These are phyloP conservation scores for Venturia nashicola DNA, from an alignment of 2,329 filamentous ascomycete species.

Conservation along the genomic window DNA sequence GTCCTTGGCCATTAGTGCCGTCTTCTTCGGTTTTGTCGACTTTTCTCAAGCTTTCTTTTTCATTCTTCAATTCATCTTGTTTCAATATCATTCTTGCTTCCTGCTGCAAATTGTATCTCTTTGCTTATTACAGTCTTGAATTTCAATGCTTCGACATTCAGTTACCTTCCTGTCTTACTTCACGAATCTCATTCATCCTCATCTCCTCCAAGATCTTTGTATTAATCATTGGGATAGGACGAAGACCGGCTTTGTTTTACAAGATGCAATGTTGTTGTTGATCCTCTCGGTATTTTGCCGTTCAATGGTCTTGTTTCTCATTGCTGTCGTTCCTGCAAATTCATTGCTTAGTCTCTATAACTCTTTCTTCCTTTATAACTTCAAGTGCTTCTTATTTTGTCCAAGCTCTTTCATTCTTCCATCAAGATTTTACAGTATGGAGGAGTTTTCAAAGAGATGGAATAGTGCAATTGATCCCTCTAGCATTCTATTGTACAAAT, in stretches of 20 bases:
- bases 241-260: neutral
- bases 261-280: neutral
- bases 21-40: too few relatives aligned
- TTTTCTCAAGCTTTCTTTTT: too few relatives aligned
- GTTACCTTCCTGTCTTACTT: too few relatives aligned
- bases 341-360: neutral
- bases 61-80: too few relatives aligned
- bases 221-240: too few relatives aligned
- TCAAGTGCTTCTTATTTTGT: neutral
- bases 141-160: neutral
- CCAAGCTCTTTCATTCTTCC: neutral
- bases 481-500: neutral
- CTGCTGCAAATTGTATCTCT: neutral
- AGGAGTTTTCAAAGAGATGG: neutral
- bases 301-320: neutral
- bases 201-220: neutral
- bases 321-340: neutral
- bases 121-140: neutral
- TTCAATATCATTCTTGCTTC: too few relatives aligned
- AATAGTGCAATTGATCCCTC: neutral
- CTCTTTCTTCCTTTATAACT: neutral
- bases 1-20: too few relatives aligned
- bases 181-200: neutral
- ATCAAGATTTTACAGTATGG: neutral
- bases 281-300: too few relatives aligned